These are phyloP conservation scores for Platanus orientalis DNA, from an alignment of 164 flowering plant species.

Conservation along the genomic window DNA sequence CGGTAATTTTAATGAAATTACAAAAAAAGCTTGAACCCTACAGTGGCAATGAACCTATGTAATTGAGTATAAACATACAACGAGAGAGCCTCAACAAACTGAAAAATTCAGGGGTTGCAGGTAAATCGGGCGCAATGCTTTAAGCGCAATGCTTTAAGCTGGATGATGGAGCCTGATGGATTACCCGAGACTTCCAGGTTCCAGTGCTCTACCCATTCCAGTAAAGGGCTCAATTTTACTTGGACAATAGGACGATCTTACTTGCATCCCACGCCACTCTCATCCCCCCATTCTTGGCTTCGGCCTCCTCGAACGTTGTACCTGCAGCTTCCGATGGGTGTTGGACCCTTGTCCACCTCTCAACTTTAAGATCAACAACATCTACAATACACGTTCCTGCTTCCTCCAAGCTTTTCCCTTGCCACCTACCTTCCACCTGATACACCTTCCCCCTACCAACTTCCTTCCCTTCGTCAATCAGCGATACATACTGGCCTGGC, in stretches of 20 bases:
- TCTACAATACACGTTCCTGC: constrained; percentile 51
- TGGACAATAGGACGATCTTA: constrained; percentile 19
- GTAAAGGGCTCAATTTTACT: background rate
- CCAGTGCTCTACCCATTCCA: background rate
- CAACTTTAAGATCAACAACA: constrained; percentile 49
- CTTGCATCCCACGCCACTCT: constrained; percentile 70
- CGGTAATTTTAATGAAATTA: too few species aligned
- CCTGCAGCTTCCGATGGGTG: constrained; percentile 60
- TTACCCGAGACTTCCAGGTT: background rate
- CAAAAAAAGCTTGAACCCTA: too few species aligned
- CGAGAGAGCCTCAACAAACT: too few species aligned
- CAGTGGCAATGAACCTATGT: too few species aligned
- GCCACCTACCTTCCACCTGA: constrained; percentile 69
- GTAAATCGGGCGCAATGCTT: too few species aligned
- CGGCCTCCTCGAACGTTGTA: constrained; percentile 58
- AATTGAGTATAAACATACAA: too few species aligned
- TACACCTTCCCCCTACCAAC: constrained; percentile 56
- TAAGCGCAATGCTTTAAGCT: too few species aligned
- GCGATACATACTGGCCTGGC: constrained; percentile 54
- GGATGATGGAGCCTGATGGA: background rate
- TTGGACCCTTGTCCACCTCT: constrained; percentile 38
- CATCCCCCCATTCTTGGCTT: constrained; percentile 45
- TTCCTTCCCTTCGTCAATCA: constrained; percentile 51
- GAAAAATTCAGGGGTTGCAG: too few species aligned
- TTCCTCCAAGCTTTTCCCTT: constrained; percentile 50